phyloP scores from a whole-genome alignment of 2,329 filamentous ascomycete species.

The Trichothecium sympodiale region DNA sequence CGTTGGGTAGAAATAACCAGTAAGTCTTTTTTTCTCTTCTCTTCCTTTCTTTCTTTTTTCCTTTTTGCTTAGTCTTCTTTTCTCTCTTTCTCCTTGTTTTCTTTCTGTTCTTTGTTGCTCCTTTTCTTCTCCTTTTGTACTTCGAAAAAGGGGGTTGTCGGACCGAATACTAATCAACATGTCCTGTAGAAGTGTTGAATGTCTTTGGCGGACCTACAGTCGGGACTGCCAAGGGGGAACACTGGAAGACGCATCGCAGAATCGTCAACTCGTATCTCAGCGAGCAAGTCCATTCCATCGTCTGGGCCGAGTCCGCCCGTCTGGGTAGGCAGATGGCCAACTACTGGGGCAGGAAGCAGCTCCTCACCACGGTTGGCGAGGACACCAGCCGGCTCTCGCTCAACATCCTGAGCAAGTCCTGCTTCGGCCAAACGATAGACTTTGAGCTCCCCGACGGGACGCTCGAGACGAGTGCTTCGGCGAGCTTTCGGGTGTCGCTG shows the following conservation, averaged over 20 bases:
- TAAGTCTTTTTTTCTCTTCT: no score
- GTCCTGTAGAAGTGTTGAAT: no score
- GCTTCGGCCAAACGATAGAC: conserved; percentile 3
- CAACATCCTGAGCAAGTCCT: conserved; percentile 2
- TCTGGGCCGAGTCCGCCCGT: not conserved
- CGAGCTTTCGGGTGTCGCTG: not conserved
- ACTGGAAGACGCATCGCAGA: not conserved
- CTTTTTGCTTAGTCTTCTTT: not conserved
- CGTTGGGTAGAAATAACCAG: conserved; percentile 1
- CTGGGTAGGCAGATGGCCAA: not conserved
- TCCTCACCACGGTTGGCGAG: not conserved
- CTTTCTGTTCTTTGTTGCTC: no score
- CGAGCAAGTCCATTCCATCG: not conserved
- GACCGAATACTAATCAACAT: no score
- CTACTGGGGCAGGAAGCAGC: not conserved
- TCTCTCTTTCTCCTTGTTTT: no score
- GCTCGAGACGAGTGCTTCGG: conserved; percentile 1
- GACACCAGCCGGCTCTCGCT: conserved; percentile 15
- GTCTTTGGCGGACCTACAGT: no score
- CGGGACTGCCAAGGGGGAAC: not conserved
- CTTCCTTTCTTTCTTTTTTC: not conserved
- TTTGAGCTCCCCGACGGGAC: conserved; percentile 14
- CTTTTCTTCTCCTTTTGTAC: no score
- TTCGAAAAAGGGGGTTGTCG: no score
- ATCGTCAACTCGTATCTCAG: not conserved